phyloP scores from a whole-genome alignment of 2,329 filamentous ascomycete genomes.

The Dactylonectria estremocensis region DNA sequence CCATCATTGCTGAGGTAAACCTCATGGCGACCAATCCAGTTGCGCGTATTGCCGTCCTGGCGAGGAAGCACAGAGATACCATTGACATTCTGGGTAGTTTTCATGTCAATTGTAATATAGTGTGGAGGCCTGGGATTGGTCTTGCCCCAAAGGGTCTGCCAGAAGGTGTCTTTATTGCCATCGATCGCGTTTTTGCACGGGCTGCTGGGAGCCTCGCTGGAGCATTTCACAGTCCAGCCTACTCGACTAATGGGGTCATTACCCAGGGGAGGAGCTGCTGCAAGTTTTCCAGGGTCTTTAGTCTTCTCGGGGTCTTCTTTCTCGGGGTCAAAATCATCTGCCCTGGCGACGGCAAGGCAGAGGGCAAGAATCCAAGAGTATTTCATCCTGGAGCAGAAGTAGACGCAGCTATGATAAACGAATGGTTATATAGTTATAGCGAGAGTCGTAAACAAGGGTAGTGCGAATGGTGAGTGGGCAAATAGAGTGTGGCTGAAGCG shows the following conservation, averaged over 20 bases:
- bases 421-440: no score
- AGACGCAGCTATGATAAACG: no score
- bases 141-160: conserved; percentile 25
- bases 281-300: conserved; percentile 18
- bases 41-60: conserved; percentile 9
- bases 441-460: no score
- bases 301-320: conserved; percentile 19
- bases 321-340: no score
- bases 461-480: no score
- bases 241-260: conserved; percentile 18
- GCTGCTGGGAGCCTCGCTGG: conserved; percentile 23
- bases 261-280: conserved; percentile 33
- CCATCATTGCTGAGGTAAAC: conserved; percentile 33
- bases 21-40: conserved; percentile 28
- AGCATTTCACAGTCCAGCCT: conserved; percentile 32
- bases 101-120: conserved; percentile 32
- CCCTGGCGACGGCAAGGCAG: no score
- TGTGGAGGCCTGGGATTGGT: conserved; percentile 29
- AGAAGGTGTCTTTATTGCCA: conserved; percentile 27
- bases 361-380: no score
- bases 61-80: conserved; percentile 33
- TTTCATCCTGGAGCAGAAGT: no score
- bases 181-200: conserved; percentile 36
- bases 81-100: conserved; percentile 27
- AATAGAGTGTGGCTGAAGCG: no score